A percentile compares a stretch with the other conserved stretches of the same genome.
Evolutionary conservation across 2,329 filamentous ascomycete species (phyloP).

Genomic region (Aspergillus sp.): DNA sequence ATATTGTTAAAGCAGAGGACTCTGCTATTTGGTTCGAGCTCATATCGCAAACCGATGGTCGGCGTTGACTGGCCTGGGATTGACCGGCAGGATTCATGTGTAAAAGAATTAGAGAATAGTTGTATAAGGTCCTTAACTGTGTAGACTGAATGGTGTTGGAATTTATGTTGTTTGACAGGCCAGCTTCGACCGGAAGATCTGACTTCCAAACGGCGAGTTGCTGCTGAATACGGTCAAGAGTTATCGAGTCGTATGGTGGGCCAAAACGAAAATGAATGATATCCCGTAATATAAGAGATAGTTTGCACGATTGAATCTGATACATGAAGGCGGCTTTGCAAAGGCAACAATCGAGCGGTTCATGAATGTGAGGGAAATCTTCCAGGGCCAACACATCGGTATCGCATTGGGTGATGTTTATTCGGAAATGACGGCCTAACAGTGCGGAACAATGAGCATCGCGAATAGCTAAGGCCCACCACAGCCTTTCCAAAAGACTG

Average conservation of each 20-base stretch:
- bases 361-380: slow-evolving; percentile 2
- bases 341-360: not conserved
- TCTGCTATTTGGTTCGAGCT: not conserved
- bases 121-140: not conserved
- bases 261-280: slow-evolving; percentile 1
- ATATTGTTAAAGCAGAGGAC: not conserved
- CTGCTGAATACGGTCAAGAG: not conserved
- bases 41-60: not conserved
- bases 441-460: not conserved
- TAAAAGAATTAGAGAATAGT: not conserved
- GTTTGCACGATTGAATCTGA: not conserved
- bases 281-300: slow-evolving; percentile 1
- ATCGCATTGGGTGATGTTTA: slow-evolving; percentile 1
- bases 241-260: not conserved
- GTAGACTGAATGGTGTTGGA: not conserved
- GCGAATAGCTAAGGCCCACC: slow-evolving; percentile 1
- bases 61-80: not conserved
- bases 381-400: not conserved
- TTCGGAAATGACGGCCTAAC: slow-evolving; percentile 1
- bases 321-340: not conserved
- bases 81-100: not conserved
- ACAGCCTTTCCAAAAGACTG: not conserved
- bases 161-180: not conserved
- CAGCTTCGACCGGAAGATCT: not conserved
- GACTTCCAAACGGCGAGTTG: not conserved